Base-by-base conservation (phyloP, 192 early-diverging fungal species). In the Coemansia sp. region DNA sequence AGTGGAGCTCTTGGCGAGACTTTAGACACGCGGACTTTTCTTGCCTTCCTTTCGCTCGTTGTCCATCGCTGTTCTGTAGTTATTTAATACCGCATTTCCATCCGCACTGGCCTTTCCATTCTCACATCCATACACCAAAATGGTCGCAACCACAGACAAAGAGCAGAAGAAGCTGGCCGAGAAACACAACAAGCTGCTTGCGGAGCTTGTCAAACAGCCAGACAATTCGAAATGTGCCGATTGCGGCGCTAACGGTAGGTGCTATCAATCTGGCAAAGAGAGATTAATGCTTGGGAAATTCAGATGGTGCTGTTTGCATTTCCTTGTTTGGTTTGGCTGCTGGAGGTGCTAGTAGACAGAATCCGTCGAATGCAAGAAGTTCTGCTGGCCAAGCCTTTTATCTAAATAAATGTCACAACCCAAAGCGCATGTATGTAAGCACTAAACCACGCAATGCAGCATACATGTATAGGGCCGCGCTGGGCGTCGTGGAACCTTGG, bases 401-500 rank as follows among this genome's bases (percentile, higher is more conserved):
- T 35, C 34, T 35, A 10, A 35, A 35, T 35, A 10, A 35, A 35
- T 10, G 34, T 10, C 34, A 35, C 34, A 35, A 35, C 10, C 5
- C 34, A 35, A 35, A 35, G n/a, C n/a, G n/a, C 34, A 35, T 7
- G 34, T 35, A 35, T 10, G 10, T 35, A 10, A 4, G 4, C 34
- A 35, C 4, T 13, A 10, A 42, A 42, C 40, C 6, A 42, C 40
- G 2, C 12, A 4, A 42, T 35, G 34, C 34, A 48, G 15, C 20
- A 31, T 46, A 20, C n/a, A 20, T 46, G 30, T 63, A 10, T 86
- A 93, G 91, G 87, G n/a, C 90, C 92, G 20, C 90, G 89, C 48
- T 94, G 91, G 91, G 87, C 91, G 31, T 94, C 93, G 3, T 91
- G 90, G 89, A 95, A 94, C 71, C 71, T 97, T 39, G 94, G 95